A percentile compares a stretch with the other conserved stretches of the same genome.
These are phyloP conservation scores for Penicillium steckii DNA, from an alignment of 495 filamentous ascomycete genomes.

Conservation along the genomic window DNA sequence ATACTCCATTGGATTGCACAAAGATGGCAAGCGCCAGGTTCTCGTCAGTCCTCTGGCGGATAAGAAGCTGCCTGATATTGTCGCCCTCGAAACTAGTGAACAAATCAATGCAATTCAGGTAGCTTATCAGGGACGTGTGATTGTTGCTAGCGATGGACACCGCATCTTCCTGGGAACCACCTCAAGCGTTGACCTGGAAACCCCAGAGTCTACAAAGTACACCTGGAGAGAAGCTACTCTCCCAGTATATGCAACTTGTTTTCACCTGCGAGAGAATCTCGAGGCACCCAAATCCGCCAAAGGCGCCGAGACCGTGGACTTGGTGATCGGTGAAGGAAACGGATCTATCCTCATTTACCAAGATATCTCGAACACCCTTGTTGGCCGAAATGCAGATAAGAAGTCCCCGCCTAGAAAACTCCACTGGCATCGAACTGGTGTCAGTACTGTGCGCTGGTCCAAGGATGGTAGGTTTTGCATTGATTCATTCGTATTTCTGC, in stretches of 20 bases:
- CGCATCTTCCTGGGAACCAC: conserved; percentile 36
- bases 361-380: conserved; percentile 63
- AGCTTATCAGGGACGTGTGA: conserved; percentile 27
- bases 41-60: conserved; percentile 19
- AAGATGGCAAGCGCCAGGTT: conserved; percentile 34
- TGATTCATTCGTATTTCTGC: conserved; percentile 11
- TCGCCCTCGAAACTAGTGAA: conserved; percentile 29
- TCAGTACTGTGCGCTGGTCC: conserved; percentile 82
- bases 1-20: conserved; percentile 22
- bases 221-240: conserved; percentile 50
- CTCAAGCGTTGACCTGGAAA: conserved; percentile 5
- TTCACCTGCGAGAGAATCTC: conserved; percentile 30
- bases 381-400: conserved; percentile 40
- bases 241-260: conserved; percentile 31
- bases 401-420: conserved; percentile 46
- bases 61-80: conserved; percentile 21
- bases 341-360: conserved; percentile 79
- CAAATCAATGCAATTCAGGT: conserved; percentile 35
- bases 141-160: conserved; percentile 37
- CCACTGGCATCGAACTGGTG: conserved; percentile 89
- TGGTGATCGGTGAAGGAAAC: conserved; percentile 70
- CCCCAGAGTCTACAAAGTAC: conserved; percentile 33
- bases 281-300: conserved; percentile 22
- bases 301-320: conserved; percentile 50
- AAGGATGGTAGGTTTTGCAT: conserved; percentile 70